Evolutionary conservation across 495 filamentous ascomycete genomes (phyloP), one percentile per base, ranked within the genome.

Genomic region (Echria macrotheca): DNA sequence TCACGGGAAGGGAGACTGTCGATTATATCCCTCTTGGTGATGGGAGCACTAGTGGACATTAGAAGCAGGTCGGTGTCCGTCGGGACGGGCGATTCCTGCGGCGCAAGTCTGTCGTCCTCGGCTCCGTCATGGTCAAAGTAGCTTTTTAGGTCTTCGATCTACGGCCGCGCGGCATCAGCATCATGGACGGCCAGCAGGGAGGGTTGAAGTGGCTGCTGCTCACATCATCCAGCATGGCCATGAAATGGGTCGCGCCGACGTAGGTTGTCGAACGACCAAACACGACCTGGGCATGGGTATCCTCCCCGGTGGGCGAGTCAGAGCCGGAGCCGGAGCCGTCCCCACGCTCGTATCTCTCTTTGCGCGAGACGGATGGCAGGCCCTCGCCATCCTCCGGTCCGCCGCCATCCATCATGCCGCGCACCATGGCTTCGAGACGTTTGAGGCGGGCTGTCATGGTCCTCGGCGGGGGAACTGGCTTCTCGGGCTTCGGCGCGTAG

Each of bases 141-240:
- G 46, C 53, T 63, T 42, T 73, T 73, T 12, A 73, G 57, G 47
- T 71, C 70, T 48, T 73, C 70, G 25, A 73, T 69, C 69, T 72
- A 46, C 19, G 38, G 6, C 12, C n/a, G n/a, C 14, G n/a, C 8
- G 19, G 10, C 18, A 15, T 0, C 0, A 19, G 5, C 18, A 23
- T 42, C 40, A 33, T 11, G 1, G n/a, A 6, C 19, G 17, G 38
- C 15, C 36, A 24, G 26, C 15, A 24, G 43, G 9, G 18, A 24
- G 15, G 24, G 35, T 38, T 41, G 17, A 28, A 47, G 5, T 26
- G 33, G 14, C 51, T 18, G 25, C 26, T 19, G 63, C 69, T 68
- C 26, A 71, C 69, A 47, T 73, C 70, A 43, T 80, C 72, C 15
- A 80, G 55, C 32, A 82, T 76, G n/a, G 77, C 73, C 57, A 78